These are phyloP conservation scores for Stephania cephalantha DNA, from an alignment of 164 flowering plant species.

Conservation along the genomic window DNA sequence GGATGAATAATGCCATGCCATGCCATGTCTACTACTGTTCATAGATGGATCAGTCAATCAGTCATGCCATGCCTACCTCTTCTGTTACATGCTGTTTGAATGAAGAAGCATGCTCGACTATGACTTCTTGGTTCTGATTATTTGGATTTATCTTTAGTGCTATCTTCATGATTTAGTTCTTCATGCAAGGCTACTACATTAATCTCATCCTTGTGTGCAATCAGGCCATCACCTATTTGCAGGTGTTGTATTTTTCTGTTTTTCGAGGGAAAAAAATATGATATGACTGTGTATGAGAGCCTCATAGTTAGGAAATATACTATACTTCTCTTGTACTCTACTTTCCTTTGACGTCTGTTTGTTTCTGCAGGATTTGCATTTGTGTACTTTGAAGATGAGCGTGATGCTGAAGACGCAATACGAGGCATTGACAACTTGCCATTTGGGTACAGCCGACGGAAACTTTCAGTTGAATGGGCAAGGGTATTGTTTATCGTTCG, in stretches of 20 bases:
- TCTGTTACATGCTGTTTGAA: conserved; percentile 44
- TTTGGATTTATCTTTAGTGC: conserved; percentile 47
- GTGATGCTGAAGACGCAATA: conserved; percentile 92
- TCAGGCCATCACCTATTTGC: conserved; percentile 63
- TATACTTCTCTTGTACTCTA: not conserved
- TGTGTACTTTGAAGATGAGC: conserved; percentile 90
- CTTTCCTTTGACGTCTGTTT: conserved; percentile 8
- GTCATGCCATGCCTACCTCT: conserved; percentile 50
- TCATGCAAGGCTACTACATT: conserved; percentile 59
- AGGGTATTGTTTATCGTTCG: conserved; percentile 35
- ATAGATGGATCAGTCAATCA: conserved; percentile 34
- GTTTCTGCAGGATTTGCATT: conserved; percentile 81
- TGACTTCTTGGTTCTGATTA: conserved; percentile 48
- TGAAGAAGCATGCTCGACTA: conserved; percentile 71
- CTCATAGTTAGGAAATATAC: not conserved
- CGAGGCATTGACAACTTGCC: conserved; percentile 61
- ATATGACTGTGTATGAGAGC: conserved; percentile 23
- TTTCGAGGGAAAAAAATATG: conserved; percentile 26
- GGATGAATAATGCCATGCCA: conserved; percentile 23
- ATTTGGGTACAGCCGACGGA: conserved; percentile 75
- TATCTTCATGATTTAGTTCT: conserved; percentile 56
- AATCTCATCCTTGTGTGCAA: conserved; percentile 50
- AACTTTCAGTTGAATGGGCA: conserved; percentile 90
- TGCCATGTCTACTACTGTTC: conserved; percentile 46
- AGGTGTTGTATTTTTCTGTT: conserved; percentile 71